Evolutionary conservation across 768 basidiomycete species (phyloP).

Genomic region (Mycena floridula): DNA sequence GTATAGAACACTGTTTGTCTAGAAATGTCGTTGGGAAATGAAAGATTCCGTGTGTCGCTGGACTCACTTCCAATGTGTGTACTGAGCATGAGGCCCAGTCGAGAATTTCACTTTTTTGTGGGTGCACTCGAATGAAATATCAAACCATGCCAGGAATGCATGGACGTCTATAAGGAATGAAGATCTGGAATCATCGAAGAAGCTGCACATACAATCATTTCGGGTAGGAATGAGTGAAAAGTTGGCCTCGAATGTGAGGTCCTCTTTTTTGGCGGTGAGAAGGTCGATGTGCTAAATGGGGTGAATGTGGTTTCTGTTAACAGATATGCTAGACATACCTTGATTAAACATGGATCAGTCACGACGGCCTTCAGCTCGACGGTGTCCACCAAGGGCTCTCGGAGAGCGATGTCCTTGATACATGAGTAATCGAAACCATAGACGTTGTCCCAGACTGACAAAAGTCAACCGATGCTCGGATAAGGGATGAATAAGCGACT

Average conservation of each 20-base stretch:
- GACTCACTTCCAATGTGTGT: constrained; percentile 93
- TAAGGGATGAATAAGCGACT: constrained; percentile 23
- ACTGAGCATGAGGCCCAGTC: constrained; percentile 95
- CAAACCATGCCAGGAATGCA: constrained; percentile 99
- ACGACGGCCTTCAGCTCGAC: constrained; percentile 95
- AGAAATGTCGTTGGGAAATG: background rate
- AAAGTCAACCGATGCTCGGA: background rate
- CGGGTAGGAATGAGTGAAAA: constrained; percentile 81
- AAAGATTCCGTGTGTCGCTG: background rate
- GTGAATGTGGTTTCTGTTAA: constrained; percentile 3
- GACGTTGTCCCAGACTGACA: constrained; percentile 95
- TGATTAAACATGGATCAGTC: constrained; percentile 86
- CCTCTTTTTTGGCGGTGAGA: constrained; percentile 89
- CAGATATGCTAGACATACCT: constrained; percentile 37
- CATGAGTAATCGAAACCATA: constrained; percentile 99
- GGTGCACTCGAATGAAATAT: constrained; percentile 90
- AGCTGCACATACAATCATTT: constrained; percentile 71
- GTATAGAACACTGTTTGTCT: constrained; percentile 99
- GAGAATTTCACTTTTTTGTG: constrained; percentile 96
- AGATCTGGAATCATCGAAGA: too few relatives aligned
- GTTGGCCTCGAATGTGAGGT: constrained; percentile 77
- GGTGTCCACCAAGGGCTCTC: constrained; percentile 97
- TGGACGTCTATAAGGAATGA: constrained; percentile 63
- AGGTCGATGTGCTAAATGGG: constrained; percentile 75
- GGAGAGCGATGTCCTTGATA: constrained; percentile 96